Conservation (phyloP, 139 green algal species). For the Micractinium conductrix region DNA sequence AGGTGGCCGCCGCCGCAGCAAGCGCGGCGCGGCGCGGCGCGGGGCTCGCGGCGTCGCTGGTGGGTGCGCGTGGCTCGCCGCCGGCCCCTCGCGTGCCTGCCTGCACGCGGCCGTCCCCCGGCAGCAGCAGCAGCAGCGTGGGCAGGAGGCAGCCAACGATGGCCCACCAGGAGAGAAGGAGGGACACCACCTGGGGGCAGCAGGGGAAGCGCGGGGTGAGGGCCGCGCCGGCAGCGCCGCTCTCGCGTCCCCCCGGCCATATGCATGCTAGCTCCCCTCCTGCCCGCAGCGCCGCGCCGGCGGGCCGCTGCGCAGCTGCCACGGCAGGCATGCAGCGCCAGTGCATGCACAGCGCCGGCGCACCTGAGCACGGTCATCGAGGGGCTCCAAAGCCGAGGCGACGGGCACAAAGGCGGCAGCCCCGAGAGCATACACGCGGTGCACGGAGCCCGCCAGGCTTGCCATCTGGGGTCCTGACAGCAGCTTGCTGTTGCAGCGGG, state of each 20-base stretch:
- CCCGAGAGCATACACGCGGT: no score
- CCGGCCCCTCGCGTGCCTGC: not conserved
- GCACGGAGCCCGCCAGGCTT: not conserved
- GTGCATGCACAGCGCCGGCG: no score
- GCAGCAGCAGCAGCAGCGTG: slow-evolving; percentile 11
- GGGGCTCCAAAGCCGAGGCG: no score
- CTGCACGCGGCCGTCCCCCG: not conserved
- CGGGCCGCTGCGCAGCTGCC: not conserved
- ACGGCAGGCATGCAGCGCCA: not conserved
- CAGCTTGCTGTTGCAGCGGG: no score
- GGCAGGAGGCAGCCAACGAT: not conserved
- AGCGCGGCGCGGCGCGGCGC: no score
- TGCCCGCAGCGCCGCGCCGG: not conserved
- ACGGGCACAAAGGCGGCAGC: no score
- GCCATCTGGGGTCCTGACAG: not conserved
- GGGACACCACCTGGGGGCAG: not conserved
- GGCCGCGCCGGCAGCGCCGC: no score
- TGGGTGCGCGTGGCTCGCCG: no score
- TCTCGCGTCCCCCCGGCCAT: no score
- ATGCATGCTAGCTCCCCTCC: not conserved
- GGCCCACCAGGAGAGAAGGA: not conserved
- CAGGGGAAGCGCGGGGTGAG: no score
- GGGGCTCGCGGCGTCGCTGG: no score
- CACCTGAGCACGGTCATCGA: no score
- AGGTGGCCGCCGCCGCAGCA: not conserved